Percentiles rank a stretch among this genome's conserved stretches.
Conservation (phyloP, 2,329 filamentous ascomycete genomes). For the Aspergillus sp. region DNA sequence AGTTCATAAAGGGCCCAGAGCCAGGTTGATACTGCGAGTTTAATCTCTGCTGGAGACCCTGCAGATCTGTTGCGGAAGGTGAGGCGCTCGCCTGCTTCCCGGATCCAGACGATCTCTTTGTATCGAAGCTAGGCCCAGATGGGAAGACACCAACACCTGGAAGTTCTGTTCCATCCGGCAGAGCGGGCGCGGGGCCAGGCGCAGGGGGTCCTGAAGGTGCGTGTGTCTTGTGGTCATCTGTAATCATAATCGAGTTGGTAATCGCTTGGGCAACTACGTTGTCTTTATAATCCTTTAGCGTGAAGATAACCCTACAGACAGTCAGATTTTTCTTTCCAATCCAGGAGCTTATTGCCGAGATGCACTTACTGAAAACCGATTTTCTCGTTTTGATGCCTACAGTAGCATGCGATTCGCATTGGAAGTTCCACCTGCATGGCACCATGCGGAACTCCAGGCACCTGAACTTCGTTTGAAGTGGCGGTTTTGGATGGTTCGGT, state of each 20-base stretch:
- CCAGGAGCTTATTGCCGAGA: not conserved
- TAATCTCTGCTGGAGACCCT: constrained; percentile 57
- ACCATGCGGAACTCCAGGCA: constrained; percentile 47
- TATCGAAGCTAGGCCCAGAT: constrained; percentile 32
- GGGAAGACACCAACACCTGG: constrained; percentile 47
- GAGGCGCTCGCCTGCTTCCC: constrained; percentile 50
- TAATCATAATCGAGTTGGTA: constrained; percentile 90
- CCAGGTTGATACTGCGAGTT: constrained; percentile 43
- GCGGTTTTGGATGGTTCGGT: constrained; percentile 60
- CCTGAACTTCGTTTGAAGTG: constrained; percentile 39
- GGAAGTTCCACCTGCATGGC: constrained; percentile 79
- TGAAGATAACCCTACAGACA: constrained; percentile 73
- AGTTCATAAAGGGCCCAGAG: constrained; percentile 39
- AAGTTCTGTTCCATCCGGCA: constrained; percentile 41
- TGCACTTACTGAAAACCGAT: constrained; percentile 67
- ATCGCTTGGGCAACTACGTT: constrained; percentile 80
- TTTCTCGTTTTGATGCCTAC: constrained; percentile 92
- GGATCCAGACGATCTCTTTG: constrained; percentile 29
- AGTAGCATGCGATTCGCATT: constrained; percentile 97
- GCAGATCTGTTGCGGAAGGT: constrained; percentile 65
- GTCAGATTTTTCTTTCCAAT: constrained; percentile 21
- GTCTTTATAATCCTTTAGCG: constrained; percentile 77
- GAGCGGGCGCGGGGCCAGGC: constrained; percentile 33
- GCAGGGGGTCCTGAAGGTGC: constrained; percentile 42
- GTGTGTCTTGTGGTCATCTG: constrained; percentile 94